These are phyloP conservation scores for Rosa lucieae DNA, from an alignment of 306 rosid species.

Conservation along the genomic window DNA sequence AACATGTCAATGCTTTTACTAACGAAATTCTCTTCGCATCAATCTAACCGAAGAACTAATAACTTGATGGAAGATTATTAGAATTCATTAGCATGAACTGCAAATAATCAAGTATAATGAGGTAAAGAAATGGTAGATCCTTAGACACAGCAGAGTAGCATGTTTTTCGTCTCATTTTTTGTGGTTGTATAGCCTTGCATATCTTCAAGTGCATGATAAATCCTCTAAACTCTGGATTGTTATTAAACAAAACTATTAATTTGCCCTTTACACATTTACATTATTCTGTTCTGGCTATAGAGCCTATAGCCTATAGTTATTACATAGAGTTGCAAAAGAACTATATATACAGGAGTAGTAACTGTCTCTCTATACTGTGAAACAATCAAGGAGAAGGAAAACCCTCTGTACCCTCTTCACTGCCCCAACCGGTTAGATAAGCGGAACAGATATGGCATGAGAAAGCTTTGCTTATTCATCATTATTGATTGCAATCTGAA, in stretches of 20 bases:
- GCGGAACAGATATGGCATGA: slow-evolving; percentile 5
- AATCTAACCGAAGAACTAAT: too few species aligned
- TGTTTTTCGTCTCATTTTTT: too few species aligned
- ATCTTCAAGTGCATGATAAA: too few species aligned
- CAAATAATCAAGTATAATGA: too few species aligned
- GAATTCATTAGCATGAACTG: too few species aligned
- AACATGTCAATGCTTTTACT: too few species aligned
- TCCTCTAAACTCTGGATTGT: neutral
- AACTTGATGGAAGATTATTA: too few species aligned
- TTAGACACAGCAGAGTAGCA: too few species aligned
- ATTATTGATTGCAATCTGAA: neutral
- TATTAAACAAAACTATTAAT: neutral
- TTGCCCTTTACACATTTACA: neutral
- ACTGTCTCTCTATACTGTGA: neutral
- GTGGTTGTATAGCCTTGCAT: too few species aligned
- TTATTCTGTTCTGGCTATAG: neutral
- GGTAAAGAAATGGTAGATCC: too few species aligned
- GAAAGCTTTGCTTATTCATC: neutral
- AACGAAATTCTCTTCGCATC: too few species aligned
- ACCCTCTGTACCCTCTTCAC: neutral
- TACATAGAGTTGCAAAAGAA: slow-evolving; percentile 1
- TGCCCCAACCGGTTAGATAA: neutral
- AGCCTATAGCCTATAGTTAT: neutral
- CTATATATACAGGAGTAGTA: neutral
- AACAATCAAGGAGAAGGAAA: neutral